A percentile compares a stretch with the other conserved stretches of the same genome.
These are phyloP conservation scores for Nemania abortiva DNA, from an alignment of 2,329 filamentous ascomycete species.

Conservation along the genomic window DNA sequence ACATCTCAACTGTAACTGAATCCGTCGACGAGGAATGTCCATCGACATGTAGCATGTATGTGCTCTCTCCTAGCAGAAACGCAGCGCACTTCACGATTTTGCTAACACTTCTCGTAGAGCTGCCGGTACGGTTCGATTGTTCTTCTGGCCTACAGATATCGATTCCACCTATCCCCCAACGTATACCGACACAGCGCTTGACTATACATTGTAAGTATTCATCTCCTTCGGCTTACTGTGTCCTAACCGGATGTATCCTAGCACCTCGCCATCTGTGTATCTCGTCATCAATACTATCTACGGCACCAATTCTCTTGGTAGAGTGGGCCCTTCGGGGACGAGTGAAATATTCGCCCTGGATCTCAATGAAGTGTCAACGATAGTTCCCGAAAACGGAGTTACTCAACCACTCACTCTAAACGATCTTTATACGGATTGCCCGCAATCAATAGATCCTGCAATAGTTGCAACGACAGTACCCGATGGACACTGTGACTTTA, in stretches of 20 bases:
- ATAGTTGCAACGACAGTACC: constrained; percentile 49
- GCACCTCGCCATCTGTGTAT: constrained; percentile 57
- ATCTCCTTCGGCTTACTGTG: constrained; percentile 3
- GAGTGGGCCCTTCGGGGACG: constrained; percentile 50
- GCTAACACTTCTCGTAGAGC: constrained; percentile 37
- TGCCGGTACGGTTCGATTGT: constrained; percentile 53
- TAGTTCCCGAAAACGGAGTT: constrained; percentile 41
- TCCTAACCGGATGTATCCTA: constrained; percentile 36
- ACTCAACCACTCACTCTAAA: constrained; percentile 52
- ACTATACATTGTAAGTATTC: constrained; percentile 52
- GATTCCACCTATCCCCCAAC: constrained; percentile 52
- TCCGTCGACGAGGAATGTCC: constrained; percentile 43
- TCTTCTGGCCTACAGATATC: constrained; percentile 53
- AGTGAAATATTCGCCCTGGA: constrained; percentile 51
- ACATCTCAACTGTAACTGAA: constrained; percentile 10
- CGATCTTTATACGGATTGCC: constrained; percentile 54
- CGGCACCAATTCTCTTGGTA: constrained; percentile 51
- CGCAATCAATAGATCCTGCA: constrained; percentile 45
- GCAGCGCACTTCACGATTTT: neutral
- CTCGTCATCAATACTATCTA: constrained; percentile 53
- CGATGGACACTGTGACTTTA: constrained; percentile 51
- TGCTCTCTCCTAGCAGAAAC: neutral
- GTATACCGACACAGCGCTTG: constrained; percentile 47
- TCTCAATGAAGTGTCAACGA: constrained; percentile 53
- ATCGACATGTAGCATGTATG: constrained; percentile 52